phyloP scores from a whole-genome alignment of 805 yeast species.

The Metschnikowia dekortorum region DNA sequence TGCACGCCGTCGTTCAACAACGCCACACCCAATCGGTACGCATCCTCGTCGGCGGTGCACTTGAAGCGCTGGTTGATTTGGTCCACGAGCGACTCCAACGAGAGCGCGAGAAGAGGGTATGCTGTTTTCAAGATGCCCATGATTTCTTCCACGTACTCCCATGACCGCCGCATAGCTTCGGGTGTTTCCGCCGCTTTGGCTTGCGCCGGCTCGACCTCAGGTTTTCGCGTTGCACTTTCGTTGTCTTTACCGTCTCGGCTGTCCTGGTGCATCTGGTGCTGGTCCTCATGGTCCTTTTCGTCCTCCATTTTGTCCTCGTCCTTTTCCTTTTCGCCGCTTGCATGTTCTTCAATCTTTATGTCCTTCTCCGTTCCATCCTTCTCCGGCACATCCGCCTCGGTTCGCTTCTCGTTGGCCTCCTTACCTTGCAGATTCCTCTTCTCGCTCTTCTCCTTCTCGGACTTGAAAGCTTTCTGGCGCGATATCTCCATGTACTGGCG shows the following conservation, averaged over 20 bases:
- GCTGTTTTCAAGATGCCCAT: constrained; percentile 96
- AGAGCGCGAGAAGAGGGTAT: constrained; percentile 86
- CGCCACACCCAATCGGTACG: constrained; percentile 89
- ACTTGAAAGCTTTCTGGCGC: constrained; percentile 17
- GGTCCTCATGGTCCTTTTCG: constrained; percentile 3
- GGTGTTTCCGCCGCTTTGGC: constrained; percentile 5
- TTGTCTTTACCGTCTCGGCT: no score
- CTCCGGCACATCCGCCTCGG: no score
- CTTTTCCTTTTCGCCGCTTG: constrained; percentile 2
- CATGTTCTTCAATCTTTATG: background rate
- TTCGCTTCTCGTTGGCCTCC: background rate
- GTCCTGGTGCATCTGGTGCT: background rate
- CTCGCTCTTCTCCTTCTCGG: constrained; percentile 1
- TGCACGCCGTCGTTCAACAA: constrained; percentile 90
- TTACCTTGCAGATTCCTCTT: background rate
- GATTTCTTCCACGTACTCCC: constrained; percentile 89
- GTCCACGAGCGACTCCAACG: constrained; percentile 91
- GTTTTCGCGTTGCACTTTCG: background rate
- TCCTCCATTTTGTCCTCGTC: constrained; percentile 2
- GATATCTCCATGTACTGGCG: constrained; percentile 53
- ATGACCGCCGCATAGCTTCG: constrained; percentile 59
- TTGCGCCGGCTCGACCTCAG: background rate
- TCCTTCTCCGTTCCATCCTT: background rate
- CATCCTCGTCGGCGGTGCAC: constrained; percentile 92
- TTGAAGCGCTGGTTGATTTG: constrained; percentile 93